These are phyloP conservation scores for Aspergillus steynii DNA, from an alignment of 495 filamentous ascomycete species.

Conservation along the genomic window DNA sequence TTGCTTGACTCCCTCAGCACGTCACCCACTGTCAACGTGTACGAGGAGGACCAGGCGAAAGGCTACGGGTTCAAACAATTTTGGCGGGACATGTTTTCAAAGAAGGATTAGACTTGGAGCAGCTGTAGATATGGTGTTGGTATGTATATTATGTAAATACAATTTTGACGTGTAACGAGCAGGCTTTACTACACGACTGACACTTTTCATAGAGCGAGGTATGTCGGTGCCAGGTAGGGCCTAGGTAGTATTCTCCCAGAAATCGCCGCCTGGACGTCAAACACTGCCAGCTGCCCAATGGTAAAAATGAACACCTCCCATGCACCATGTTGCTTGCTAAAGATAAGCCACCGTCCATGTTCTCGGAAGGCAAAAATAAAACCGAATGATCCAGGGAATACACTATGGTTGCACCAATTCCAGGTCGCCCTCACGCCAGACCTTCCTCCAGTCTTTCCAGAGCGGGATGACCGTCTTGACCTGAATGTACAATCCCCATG, in stretches of 20 bases:
- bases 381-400: background rate
- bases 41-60: conserved; percentile 68
- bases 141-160: conserved; percentile 9
- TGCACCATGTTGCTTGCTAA: background rate
- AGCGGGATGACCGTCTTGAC: background rate
- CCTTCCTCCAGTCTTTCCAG: background rate
- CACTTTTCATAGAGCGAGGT: background rate
- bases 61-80: conserved; percentile 84
- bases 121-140: background rate
- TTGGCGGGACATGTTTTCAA: conserved; percentile 77
- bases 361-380: background rate
- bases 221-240: background rate
- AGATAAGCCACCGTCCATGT: background rate
- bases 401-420: background rate
- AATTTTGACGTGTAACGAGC: conserved; percentile 4
- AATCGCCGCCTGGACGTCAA: background rate
- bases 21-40: conserved; percentile 56
- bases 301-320: background rate
- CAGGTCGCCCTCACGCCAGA: background rate
- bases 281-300: background rate
- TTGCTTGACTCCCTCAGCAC: conserved; percentile 55
- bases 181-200: background rate
- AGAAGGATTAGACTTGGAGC: conserved; percentile 18
- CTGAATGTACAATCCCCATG: background rate
- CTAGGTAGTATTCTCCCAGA: too few relatives aligned